Evolutionary conservation across 805 yeast species (phyloP).

Genomic region (Babjeviella inositovora): DNA sequence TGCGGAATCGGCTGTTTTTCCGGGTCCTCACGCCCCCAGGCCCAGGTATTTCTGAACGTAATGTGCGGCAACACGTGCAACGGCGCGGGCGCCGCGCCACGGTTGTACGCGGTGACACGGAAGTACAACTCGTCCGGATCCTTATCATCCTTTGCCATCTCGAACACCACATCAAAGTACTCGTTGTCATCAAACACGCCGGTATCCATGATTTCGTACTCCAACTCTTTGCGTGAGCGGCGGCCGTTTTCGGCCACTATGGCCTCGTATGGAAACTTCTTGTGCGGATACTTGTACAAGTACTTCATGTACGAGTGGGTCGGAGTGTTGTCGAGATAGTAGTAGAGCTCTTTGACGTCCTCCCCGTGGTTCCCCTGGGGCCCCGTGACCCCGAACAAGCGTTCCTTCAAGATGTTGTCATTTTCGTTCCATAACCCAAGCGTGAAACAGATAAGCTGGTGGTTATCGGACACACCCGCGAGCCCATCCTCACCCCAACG

Average conservation of each 20-base stretch:
- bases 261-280: constrained; percentile 67
- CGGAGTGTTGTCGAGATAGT: constrained; percentile 82
- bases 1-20: constrained; percentile 30
- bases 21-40: constrained; percentile 59
- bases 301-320: constrained; percentile 87
- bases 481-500: constrained; percentile 96
- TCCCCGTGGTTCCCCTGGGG: constrained; percentile 95
- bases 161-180: constrained; percentile 80
- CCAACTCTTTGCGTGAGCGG: constrained; percentile 52
- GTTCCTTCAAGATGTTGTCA: constrained; percentile 74
- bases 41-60: constrained; percentile 80
- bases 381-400: constrained; percentile 78
- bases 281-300: constrained; percentile 84
- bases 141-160: constrained; percentile 74
- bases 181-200: constrained; percentile 55
- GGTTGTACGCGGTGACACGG: constrained; percentile 76
- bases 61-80: constrained; percentile 76
- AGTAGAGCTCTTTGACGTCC: constrained; percentile 79
- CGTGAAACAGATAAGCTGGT: constrained; percentile 60
- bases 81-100: constrained; percentile 77
- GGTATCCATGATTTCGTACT: constrained; percentile 76
- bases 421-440: constrained; percentile 87
- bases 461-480: constrained; percentile 79
- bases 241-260: constrained; percentile 51
- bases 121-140: constrained; percentile 71